phyloP scores from a whole-genome alignment of 345 rosid genomes.

The Nephelium lappaceum region DNA sequence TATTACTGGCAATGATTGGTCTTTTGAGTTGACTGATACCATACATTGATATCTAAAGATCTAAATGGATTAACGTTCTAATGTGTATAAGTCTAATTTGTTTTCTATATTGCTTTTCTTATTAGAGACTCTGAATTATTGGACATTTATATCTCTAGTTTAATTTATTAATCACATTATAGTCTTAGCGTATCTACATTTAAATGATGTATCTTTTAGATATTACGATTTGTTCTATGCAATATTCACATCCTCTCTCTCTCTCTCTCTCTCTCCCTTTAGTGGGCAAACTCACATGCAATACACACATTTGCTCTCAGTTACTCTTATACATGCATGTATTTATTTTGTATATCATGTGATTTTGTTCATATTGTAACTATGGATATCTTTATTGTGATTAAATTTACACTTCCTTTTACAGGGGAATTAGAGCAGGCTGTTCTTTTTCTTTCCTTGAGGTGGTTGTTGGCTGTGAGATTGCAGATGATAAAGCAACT shows the following conservation, averaged over 20 bases:
- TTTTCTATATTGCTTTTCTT: not conserved
- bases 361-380: not conserved
- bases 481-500: conserved; percentile 38
- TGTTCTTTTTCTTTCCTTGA: conserved; percentile 74
- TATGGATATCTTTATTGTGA: conserved; percentile 8
- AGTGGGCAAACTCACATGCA: not conserved
- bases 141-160: conserved; percentile 8
- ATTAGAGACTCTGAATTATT: not conserved
- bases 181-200: not conserved
- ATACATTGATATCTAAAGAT: not conserved
- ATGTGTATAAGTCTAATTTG: not conserved
- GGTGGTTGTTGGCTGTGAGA: conserved; percentile 81
- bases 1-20: not conserved
- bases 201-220: not conserved
- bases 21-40: not conserved
- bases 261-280: not conserved
- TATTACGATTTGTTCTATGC: not conserved
- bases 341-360: not conserved
- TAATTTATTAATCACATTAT: not conserved
- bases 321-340: not conserved
- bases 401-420: conserved; percentile 21
- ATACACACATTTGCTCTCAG: not conserved
- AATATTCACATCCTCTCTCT: not conserved
- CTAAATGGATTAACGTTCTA: not conserved
- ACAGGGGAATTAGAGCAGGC: conserved; percentile 80